A percentile compares a stretch with the other conserved stretches of the same genome.
These are phyloP conservation scores for Ettlia oleoabundans DNA, from an alignment of 139 green algal genomes.

Conservation along the genomic window DNA sequence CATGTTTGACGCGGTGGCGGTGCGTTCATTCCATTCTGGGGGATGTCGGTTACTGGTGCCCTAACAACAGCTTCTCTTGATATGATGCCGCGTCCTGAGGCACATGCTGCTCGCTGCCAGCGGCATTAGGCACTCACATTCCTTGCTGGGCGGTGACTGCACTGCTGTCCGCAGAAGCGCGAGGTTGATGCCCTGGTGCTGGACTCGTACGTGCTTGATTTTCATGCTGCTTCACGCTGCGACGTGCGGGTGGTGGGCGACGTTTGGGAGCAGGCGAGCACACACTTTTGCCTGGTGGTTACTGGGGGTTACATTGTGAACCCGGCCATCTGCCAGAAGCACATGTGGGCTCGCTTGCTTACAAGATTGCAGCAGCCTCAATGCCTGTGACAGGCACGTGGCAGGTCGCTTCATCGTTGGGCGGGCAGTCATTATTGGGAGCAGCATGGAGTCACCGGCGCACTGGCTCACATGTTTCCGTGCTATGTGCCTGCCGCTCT, in stretches of 20 bases:
- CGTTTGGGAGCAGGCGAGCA: not conserved
- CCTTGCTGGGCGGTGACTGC: not conserved
- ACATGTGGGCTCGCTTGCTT: no score
- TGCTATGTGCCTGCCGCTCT: not conserved
- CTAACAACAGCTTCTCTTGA: not conserved
- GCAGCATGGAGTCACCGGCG: no score
- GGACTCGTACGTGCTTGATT: constrained; percentile 20
- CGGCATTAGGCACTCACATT: not conserved
- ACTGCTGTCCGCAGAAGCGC: not conserved
- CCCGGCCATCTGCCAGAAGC: not conserved
- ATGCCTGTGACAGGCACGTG: no score
- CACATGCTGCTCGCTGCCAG: not conserved
- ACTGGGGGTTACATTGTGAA: not conserved
- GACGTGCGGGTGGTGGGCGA: not conserved
- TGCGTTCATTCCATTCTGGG: not conserved
- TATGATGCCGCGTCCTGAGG: not conserved
- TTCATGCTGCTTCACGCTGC: not conserved
- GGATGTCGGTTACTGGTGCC: not conserved
- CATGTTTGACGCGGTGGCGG: constrained; percentile 17
- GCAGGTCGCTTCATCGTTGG: no score
- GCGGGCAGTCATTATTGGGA: no score
- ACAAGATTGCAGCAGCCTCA: no score
- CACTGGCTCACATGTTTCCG: not conserved
- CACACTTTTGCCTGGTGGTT: not conserved
- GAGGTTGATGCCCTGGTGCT: not conserved